Evolutionary conservation across 2,329 filamentous ascomycete species (phyloP).

Genomic region (Penicillium sp.): DNA sequence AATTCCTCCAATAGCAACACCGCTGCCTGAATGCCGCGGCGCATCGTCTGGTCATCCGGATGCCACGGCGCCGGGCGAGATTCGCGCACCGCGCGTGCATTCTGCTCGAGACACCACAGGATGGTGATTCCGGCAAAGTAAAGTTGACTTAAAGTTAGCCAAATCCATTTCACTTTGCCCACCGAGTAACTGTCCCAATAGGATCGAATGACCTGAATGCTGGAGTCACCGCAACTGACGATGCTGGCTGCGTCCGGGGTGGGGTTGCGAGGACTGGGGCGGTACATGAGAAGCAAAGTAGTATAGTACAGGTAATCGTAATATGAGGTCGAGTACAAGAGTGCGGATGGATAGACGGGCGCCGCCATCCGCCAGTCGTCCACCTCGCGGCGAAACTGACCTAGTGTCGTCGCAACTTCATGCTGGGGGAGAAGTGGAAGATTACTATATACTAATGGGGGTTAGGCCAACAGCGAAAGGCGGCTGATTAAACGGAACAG

Average conservation of each 20-base stretch:
- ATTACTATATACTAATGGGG: slow-evolving; percentile 32
- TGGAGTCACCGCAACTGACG: slow-evolving; percentile 36
- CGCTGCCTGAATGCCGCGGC: slow-evolving; percentile 34
- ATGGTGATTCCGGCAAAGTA: slow-evolving; percentile 40
- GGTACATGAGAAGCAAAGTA: slow-evolving; percentile 36
- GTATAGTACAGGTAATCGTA: slow-evolving; percentile 40
- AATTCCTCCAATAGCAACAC: slow-evolving; percentile 37
- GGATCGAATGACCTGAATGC: slow-evolving; percentile 36
- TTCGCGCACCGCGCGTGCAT: slow-evolving; percentile 31
- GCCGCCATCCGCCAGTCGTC: slow-evolving; percentile 37
- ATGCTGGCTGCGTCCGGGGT: slow-evolving; percentile 34
- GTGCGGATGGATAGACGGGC: slow-evolving; percentile 33
- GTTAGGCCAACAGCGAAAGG: no score
- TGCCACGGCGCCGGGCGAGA: slow-evolving; percentile 30
- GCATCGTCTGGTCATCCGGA: slow-evolving; percentile 35
- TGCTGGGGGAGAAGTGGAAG: slow-evolving; percentile 26
- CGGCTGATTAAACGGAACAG: background rate
- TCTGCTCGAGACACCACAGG: slow-evolving; percentile 38
- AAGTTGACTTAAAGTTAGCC: slow-evolving; percentile 37
- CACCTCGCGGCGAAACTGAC: slow-evolving; percentile 34
- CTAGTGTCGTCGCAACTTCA: slow-evolving; percentile 25
- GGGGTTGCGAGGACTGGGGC: slow-evolving; percentile 35
- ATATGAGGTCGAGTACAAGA: slow-evolving; percentile 39
- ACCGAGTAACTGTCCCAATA: slow-evolving; percentile 39
- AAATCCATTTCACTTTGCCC: slow-evolving; percentile 40